Evolutionary conservation across 257 asterid species (phyloP), one percentile per base, ranked within the genome.

Genomic region (Przewalskia tangutica): DNA sequence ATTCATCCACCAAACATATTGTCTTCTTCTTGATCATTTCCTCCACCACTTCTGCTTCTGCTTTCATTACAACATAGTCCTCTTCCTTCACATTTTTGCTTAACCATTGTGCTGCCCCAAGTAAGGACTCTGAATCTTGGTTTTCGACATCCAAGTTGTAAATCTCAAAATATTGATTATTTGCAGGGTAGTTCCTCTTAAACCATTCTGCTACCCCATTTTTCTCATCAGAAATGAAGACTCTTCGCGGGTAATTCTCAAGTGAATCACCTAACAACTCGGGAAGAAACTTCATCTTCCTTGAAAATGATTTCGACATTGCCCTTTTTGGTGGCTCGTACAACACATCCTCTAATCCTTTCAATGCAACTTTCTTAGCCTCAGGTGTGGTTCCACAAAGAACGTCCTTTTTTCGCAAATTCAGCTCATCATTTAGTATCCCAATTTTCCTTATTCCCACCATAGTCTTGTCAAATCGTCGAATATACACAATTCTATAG

Each of bases 1-100:
- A 56, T 56, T 89, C 93, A 78, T 88, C 95, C 78, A 91, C 89
- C 44, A 89, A 86, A 77, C 88, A 86, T 48, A 87, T 82, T 3
- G 87, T 83, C 76, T 81, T 85, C 18, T 90, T 86, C 84, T 83
- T 84, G 40, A 90, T 75, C 90, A 92, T 89, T 59, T 86, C 92
- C 83, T 92, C 93, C 46, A 90, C 93, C 60, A 88, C 70, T 53
- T 82, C 63, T 53, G 90, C 94, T 70, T 88, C 97, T 2, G 97
- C 94, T 83, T 92, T 92, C 94, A 91, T 87, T 20, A 91, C 94
- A 16, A 91, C 91, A 7, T 87, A 91, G 60, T 90, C 94, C 82
- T 88, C 90, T 8, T 78, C 82, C 79, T 77, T 87, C 51, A 89
- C 89, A 17, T 86, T 85, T 50, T 67, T 83, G 76, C 54, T 83